phyloP scores from a whole-genome alignment of 345 rosid species.

The Salix koriyanagi region DNA sequence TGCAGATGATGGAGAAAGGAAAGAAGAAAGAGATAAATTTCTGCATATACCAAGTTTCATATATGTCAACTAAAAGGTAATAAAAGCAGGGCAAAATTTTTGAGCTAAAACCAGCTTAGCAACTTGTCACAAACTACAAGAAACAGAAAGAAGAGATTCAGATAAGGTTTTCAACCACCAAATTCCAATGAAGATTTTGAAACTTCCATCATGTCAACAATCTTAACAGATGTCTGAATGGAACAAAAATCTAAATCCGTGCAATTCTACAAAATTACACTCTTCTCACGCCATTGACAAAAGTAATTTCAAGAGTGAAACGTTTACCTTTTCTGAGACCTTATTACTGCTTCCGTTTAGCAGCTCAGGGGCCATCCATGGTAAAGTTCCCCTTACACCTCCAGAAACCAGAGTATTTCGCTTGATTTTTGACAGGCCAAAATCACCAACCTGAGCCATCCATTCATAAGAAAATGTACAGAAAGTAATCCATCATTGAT shows the following conservation, averaged over 20 bases:
- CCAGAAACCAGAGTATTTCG: slow-evolving; percentile 80
- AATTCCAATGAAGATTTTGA: not conserved
- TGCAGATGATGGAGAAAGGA: not conserved
- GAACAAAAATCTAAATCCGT: not conserved
- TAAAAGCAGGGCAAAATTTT: not conserved
- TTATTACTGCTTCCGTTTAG: slow-evolving; percentile 68
- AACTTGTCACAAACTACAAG: not conserved
- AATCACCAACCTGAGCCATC: slow-evolving; percentile 67
- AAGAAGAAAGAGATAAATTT: slow-evolving; percentile 1
- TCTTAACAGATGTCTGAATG: not conserved
- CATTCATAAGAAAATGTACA: slow-evolving; percentile 11
- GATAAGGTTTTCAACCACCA: not conserved
- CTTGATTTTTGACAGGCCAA: slow-evolving; percentile 82
- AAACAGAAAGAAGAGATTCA: not conserved
- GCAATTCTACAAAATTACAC: not conserved
- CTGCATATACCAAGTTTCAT: not conserved
- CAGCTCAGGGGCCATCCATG: slow-evolving; percentile 92
- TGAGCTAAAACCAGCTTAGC: not conserved
- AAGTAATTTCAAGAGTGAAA: not conserved
- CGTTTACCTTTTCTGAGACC: slow-evolving; percentile 75
- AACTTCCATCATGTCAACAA: not conserved
- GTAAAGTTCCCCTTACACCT: slow-evolving; percentile 81
- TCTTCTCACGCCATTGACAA: not conserved
- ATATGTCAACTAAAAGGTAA: not conserved
- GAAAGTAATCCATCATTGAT: not conserved